These are phyloP conservation scores for Wallacemonas collosoma DNA, from an alignment of 208 protist species.

Conservation along the genomic window DNA sequence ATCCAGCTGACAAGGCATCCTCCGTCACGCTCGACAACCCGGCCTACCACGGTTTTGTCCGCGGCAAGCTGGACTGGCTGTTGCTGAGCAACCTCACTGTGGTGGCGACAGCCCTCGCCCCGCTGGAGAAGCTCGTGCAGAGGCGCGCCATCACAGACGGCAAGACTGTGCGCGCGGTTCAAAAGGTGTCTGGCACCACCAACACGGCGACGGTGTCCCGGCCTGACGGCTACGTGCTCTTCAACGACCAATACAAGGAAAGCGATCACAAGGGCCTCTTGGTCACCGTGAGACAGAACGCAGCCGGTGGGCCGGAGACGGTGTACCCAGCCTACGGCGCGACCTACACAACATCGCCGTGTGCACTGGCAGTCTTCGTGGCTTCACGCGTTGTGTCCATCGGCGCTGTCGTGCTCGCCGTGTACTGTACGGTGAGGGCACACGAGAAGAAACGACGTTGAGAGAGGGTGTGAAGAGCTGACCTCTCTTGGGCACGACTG, in stretches of 20 bases:
- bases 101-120: slow-evolving; percentile 1
- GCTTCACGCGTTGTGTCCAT: slow-evolving; percentile 32
- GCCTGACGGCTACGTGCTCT: slow-evolving; percentile 62
- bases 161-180: slow-evolving; percentile 14
- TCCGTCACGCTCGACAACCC: slow-evolving; percentile 70
- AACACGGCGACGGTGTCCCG: slow-evolving; percentile 16
- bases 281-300: slow-evolving; percentile 54
- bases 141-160: slow-evolving; percentile 30
- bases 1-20: slow-evolving; percentile 63
- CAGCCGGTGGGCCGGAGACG: slow-evolving; percentile 23
- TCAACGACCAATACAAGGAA: slow-evolving; percentile 66
- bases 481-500: too few species aligned
- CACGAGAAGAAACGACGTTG: background rate
- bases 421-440: slow-evolving; percentile 20
- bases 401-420: slow-evolving; percentile 17
- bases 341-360: slow-evolving; percentile 37
- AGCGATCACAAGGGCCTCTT: slow-evolving; percentile 77
- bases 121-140: slow-evolving; percentile 31
- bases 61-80: slow-evolving; percentile 80
- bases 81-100: slow-evolving; percentile 64
- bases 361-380: slow-evolving; percentile 31
- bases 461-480: too few species aligned
- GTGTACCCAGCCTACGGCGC: slow-evolving; percentile 54
- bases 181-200: slow-evolving; percentile 17
- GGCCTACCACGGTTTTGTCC: slow-evolving; percentile 58